phyloP scores from a whole-genome alignment of 2,329 filamentous ascomycete genomes.

The Ilyonectria sp. region DNA sequence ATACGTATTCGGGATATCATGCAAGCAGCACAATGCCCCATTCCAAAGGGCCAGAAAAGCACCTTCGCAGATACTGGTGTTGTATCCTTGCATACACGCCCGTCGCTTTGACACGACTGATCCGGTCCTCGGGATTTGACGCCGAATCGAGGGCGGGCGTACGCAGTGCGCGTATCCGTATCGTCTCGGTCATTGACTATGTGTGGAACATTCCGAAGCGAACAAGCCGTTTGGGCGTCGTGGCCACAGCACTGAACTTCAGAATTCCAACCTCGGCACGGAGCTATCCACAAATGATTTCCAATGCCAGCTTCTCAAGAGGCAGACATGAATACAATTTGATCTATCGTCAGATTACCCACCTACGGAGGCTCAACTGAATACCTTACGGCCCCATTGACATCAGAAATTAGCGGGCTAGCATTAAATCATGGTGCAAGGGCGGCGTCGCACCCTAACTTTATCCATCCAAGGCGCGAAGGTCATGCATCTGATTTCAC shows the following conservation, averaged over 20 bases:
- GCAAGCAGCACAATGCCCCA: background rate
- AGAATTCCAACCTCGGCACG: background rate
- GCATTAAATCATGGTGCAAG: background rate
- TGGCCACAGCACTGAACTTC: background rate
- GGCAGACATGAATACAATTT: background rate
- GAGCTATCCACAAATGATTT: background rate
- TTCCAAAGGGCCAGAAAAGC: background rate
- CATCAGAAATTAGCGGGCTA: background rate
- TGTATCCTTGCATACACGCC: background rate
- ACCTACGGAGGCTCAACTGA: background rate
- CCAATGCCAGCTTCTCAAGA: background rate
- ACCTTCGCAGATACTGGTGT: background rate
- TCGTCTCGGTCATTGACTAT: background rate
- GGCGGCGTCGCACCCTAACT: constrained; percentile 20
- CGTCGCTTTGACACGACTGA: background rate
- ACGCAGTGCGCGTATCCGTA: constrained; percentile 3
- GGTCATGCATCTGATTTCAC: constrained; percentile 1
- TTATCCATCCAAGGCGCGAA: background rate
- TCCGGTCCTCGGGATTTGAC: background rate
- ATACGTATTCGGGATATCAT: constrained; percentile 4
- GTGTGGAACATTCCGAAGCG: background rate
- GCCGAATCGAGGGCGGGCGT: background rate
- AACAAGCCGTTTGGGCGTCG: background rate
- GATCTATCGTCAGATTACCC: constrained; percentile 6
- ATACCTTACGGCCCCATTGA: background rate